phyloP scores from a whole-genome alignment of 148 eudicot species.

The Chenopodium album region DNA sequence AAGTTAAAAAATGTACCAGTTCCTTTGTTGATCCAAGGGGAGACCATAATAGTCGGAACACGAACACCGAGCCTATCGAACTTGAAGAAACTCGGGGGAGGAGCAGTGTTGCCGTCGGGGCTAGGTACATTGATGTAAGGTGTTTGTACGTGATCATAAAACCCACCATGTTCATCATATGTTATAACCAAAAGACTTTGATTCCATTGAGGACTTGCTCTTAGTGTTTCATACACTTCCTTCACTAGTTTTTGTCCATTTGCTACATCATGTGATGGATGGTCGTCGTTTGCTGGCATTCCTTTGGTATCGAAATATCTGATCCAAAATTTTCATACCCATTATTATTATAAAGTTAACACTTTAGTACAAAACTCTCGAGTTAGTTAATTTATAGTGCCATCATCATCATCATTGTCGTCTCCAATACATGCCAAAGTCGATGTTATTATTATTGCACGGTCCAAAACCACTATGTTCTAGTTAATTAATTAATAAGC shows the following conservation, averaged over 20 bases:
- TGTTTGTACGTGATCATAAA: slow-evolving; percentile 86
- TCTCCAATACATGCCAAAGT: too few species aligned
- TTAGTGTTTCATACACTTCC: slow-evolving; percentile 82
- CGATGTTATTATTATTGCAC: too few species aligned
- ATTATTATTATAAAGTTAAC: too few species aligned
- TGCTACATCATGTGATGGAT: slow-evolving; percentile 92
- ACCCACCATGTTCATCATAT: slow-evolving; percentile 95
- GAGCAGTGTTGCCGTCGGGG: slow-evolving; percentile 88
- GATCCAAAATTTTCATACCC: background rate
- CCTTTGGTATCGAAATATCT: slow-evolving; percentile 71
- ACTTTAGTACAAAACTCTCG: background rate
- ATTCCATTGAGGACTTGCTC: slow-evolving; percentile 88
- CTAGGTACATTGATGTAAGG: slow-evolving; percentile 75
- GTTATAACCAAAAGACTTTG: slow-evolving; percentile 70
- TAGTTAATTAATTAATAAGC: too few species aligned
- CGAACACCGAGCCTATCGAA: slow-evolving; percentile 93
- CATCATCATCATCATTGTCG: too few species aligned
- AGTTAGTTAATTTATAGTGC: too few species aligned
- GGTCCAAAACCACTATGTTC: too few species aligned
- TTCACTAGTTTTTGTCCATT: slow-evolving; percentile 86
- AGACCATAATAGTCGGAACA: slow-evolving; percentile 90
- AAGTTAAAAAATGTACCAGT: slow-evolving; percentile 42
- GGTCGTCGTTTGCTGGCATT: slow-evolving; percentile 80
- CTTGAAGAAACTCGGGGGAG: slow-evolving; percentile 77
- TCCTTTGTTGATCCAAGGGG: slow-evolving; percentile 94